Evolutionary conservation across 179 eudicot genomes (phyloP).

Genomic region (Spergularia azorica): DNA sequence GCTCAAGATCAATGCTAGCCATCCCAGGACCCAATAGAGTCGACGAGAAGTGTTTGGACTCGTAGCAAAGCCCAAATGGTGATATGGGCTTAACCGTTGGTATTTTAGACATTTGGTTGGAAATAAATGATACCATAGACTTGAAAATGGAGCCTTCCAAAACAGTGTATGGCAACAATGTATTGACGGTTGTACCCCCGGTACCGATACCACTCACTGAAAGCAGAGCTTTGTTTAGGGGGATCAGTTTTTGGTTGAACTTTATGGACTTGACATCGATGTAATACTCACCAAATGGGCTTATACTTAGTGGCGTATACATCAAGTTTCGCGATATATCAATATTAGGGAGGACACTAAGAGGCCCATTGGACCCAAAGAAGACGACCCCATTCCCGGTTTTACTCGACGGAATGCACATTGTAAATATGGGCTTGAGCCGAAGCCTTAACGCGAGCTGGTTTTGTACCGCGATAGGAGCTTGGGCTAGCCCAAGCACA

Average conservation of each 20-base stretch:
- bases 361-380: conserved; percentile 38
- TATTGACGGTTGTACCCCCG: conserved; percentile 26
- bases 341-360: conserved; percentile 28
- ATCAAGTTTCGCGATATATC: conserved; percentile 17
- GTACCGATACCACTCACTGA: conserved; percentile 21
- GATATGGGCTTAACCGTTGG: conserved; percentile 31
- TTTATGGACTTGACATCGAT: conserved; percentile 30
- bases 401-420: conserved; percentile 33
- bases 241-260: conserved; percentile 27
- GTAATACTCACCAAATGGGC: conserved; percentile 36
- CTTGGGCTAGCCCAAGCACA: conserved; percentile 36
- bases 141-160: conserved; percentile 30
- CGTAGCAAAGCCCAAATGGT: conserved; percentile 37
- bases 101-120: conserved; percentile 23
- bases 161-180: conserved; percentile 28
- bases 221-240: conserved; percentile 28
- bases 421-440: conserved; percentile 30
- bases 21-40: conserved; percentile 31
- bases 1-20: conserved; percentile 33
- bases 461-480: conserved; percentile 37
- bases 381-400: conserved; percentile 25
- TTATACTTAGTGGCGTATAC: conserved; percentile 35
- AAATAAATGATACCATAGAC: conserved; percentile 11
- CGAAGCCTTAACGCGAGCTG: conserved; percentile 28
- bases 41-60: conserved; percentile 24